Evolutionary conservation across 1,284 basidiomycete species (phyloP), one percentile per base, ranked within the genome.

Genomic region (Gymnopus androsaceus): DNA sequence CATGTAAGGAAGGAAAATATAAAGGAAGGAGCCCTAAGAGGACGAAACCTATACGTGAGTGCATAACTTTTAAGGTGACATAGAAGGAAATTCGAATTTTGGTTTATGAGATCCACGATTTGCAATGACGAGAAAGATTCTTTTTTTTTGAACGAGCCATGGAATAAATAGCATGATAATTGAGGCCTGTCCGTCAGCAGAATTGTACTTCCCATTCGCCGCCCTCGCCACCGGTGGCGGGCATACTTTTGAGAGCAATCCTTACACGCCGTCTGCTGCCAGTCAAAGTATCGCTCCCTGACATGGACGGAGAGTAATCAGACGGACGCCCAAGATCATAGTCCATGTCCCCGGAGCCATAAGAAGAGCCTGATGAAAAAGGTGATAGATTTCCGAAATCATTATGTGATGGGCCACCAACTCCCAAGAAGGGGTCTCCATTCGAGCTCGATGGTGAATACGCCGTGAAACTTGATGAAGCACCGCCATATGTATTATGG

Each of bases 191-290:
- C 21, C 30, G 12, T 53, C 46, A 87, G 68, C 84, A 86, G 57
- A 87, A 74, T 67, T 85, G 81, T 52, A 87, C 83, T 70, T 87
- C 85, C 87, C 85, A 87, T 72, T 86, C 85, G 56, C 85, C 84
- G 53, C 83, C 84, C 66, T 86, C 83, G 55, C 78, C 78, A 45
- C 82, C 83, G 31, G 78, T 69, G 23, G 74, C 75, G 1, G 85
- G 84, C 70, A 84, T 72, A 64, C 78, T 83, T 70, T 82, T 86
- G 56, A 87, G 70, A 21, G 85, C 82, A 53, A 87, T 85, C 58
- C 83, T 76, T 57, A 86, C 84, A 36, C 84, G 77, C 44, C 79
- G 74, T 61, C 71, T 78, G 44, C 66, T 42, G 47, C 36, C 47
- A 15, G 41, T 21, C 27, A 42, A 36, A 25, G 28, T 47, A 55